Base-by-base conservation (phyloP, 2,329 filamentous ascomycete species). In the Aspergillus caelatus region DNA sequence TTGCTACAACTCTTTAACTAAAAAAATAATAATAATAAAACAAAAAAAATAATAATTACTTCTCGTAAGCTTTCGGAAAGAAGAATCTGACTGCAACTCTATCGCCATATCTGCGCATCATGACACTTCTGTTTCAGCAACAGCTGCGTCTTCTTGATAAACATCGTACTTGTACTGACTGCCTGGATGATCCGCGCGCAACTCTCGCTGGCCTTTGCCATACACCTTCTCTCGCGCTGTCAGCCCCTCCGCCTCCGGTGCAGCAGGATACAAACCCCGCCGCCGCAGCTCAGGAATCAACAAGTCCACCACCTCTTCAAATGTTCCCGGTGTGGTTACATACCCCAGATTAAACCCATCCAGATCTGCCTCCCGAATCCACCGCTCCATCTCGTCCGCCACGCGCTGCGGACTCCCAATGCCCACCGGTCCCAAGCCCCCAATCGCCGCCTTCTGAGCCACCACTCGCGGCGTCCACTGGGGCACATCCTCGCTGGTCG, bases 171-270 rank as follows among this genome's bases (percentile, higher is more conserved):
- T 88, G 71, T 89, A 90, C 65, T 69, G 74, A 57, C 82, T 85
- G 1, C 87, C 88, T 0, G 79, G 70, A 73, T 90, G 88, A 73
- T 90, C 88, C 65, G 78, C 78, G 43, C 87, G 79, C 63, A 90
- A 70, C 16, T 81, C 78, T 7, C 75, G 81, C 72, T 89, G 87
- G 0, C 88, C 88, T 64, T 79, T 80, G 0, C 87, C 87, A 72
- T 89, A 89, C 0, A 89, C 77, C 75, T 85, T 89, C 75, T 90
- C 88, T 21, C 87, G 77, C 0, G 83, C 82, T 2, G 85, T 87
- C 30, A 84, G 60, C 21, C 65, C 61, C 26, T 26, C 26, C 26
- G 26, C 26, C 26, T 26, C 69, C n/a, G 71, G 68, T 19, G 79
- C 76, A 32, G 80, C 77, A 5, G 78, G 72, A 61, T 81, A 81